These are phyloP conservation scores for Mycena sp. DNA, from an alignment of 1,284 basidiomycete species.

Conservation along the genomic window DNA sequence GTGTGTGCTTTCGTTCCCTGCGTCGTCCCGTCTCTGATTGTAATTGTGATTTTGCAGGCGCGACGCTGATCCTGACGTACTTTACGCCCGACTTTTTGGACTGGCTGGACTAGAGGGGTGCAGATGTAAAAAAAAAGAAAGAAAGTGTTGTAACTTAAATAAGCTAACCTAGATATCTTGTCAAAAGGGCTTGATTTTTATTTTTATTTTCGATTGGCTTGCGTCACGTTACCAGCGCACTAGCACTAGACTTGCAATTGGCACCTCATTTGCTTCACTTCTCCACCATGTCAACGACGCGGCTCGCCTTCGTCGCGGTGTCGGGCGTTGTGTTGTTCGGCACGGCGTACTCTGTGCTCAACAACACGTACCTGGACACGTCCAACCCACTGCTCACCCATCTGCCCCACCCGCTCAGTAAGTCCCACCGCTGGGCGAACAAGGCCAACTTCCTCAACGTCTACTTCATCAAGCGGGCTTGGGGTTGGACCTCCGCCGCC, in stretches of 20 bases:
- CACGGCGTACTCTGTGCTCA: conserved; percentile 51
- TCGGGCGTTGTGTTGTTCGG: conserved; percentile 46
- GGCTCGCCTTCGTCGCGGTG: conserved; percentile 41
- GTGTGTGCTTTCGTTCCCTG: conserved; percentile 52
- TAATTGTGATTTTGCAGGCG: conserved; percentile 72
- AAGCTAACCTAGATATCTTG: not conserved
- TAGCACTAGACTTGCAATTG: too few species aligned
- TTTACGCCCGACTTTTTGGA: conserved; percentile 97
- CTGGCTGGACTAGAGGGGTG: conserved; percentile 66
- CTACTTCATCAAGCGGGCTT: conserved; percentile 90
- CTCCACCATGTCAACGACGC: conserved; percentile 26
- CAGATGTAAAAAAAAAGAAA: not conserved
- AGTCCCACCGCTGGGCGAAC: conserved; percentile 81
- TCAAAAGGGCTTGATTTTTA: too few species aligned
- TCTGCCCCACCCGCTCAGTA: conserved; percentile 72
- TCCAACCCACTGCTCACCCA: conserved; percentile 75
- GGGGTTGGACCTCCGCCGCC: conserved; percentile 88
- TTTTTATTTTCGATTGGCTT: not conserved
- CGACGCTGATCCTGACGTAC: conserved; percentile 91
- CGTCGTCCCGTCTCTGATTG: conserved; percentile 14
- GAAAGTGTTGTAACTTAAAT: conserved; percentile 14
- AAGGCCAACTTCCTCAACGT: conserved; percentile 88
- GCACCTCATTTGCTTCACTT: too few species aligned
- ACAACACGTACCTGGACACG: conserved; percentile 69
- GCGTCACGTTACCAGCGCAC: not conserved